Percentiles rank a stretch among this genome's conserved stretches.
phyloP scores from a whole-genome alignment of 2,329 filamentous ascomycete genomes.

The Paraphoma sp. region DNA sequence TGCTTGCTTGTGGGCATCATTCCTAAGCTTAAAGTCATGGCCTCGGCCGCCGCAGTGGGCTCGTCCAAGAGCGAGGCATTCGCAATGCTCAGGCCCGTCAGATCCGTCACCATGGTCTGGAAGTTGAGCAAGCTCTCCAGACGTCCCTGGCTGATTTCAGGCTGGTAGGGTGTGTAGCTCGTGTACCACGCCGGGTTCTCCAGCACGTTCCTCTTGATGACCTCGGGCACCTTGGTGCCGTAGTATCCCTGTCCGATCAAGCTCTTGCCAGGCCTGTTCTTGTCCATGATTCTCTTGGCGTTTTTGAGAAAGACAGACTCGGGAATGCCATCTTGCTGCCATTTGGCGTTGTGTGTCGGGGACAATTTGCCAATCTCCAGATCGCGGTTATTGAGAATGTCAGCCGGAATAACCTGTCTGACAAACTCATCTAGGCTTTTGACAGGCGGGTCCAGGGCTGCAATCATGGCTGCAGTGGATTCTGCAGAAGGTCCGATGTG shows the following conservation, averaged over 20 bases:
- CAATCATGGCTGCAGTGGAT: constrained; percentile 79
- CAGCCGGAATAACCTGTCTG: constrained; percentile 78
- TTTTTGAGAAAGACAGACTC: constrained; percentile 66
- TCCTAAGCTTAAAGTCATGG: constrained; percentile 91
- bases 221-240: constrained; percentile 81
- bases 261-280: constrained; percentile 69
- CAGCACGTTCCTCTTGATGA: constrained; percentile 90
- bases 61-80: constrained; percentile 94
- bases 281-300: constrained; percentile 62
- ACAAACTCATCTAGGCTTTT: constrained; percentile 82
- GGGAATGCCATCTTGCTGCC: constrained; percentile 47
- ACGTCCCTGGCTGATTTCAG: constrained; percentile 94
- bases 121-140: constrained; percentile 93
- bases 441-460: constrained; percentile 75
- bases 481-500: constrained; percentile 84
- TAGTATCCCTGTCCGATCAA: constrained; percentile 92
- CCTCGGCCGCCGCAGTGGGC: constrained; percentile 89
- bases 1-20: constrained; percentile 73
- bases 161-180: constrained; percentile 96
- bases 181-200: constrained; percentile 98
- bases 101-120: constrained; percentile 88
- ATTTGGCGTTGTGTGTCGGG: constrained; percentile 52
- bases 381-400: constrained; percentile 74
- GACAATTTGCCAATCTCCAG: constrained; percentile 58
- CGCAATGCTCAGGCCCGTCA: constrained; percentile 85